Base-by-base conservation (phyloP, 1,139 yeast species). In the Pneumocystis murina region DNA sequence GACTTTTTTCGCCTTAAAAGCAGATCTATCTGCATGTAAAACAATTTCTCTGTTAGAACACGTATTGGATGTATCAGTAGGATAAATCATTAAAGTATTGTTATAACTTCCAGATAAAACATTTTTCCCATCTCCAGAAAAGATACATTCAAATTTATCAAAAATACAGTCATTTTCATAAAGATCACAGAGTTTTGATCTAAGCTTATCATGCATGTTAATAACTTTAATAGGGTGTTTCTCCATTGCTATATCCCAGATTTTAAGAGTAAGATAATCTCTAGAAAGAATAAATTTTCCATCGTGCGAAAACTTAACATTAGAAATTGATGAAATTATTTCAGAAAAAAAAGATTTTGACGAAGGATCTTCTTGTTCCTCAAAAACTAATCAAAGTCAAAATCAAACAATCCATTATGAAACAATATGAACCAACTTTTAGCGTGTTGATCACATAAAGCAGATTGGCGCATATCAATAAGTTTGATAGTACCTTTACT, bases 221-320 rank as follows among this genome's bases (percentile, higher is more conserved):
- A 94, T 90, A 16, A 97, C 91, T 75, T 89, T 89, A 65, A 94
- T 78, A 36, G 99, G 99, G 74, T 87, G 89, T 69, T 84, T 85
- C 75, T 92, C 97, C 98, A 92, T 94, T 68, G 90, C 90, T 69
- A 94, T 82, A 78, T 94, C 99, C 99, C 99, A 92, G 70, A 94
- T 87, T 76, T 92, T 94, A 61, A 92, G 96, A 12, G 97, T 88
- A 88, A 94, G 84, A 75, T 92, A 94, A 78, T 94, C 99, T 74
- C 99, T 84, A 59, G 95, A 84, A 20, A 92, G 96, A 74, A 94
- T 88, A 75, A 92, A 90, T 71, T 95, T 81, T 62, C 99, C 99
- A 74, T 92, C 91, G 66, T 85, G 82, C 70, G 95, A 85, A 74
- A 92, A 94, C 73, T 91, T 87, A 66, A 91, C 95, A 77, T 94